These are phyloP conservation scores for Cicer judaicum DNA, from an alignment of 306 rosid genomes.

Conservation along the genomic window DNA sequence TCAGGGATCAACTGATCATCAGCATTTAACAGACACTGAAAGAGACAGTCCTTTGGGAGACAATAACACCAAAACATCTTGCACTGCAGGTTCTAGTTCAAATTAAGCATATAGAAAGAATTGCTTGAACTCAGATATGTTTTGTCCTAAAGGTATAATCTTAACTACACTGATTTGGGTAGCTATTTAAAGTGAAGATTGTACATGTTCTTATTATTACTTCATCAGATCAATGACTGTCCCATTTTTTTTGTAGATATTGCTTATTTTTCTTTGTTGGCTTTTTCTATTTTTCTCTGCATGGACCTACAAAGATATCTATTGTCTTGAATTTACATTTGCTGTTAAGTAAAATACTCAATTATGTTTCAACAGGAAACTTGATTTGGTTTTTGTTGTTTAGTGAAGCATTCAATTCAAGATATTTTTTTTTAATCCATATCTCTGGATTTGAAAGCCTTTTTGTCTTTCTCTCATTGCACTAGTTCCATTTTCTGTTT, in stretches of 20 bases:
- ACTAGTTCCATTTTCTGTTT: not conserved
- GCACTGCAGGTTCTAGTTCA: constrained; percentile 83
- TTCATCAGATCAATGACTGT: constrained; percentile 1
- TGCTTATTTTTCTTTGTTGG: constrained; percentile 8
- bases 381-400: constrained; percentile 32
- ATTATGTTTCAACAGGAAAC: constrained; percentile 22
- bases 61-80: constrained; percentile 51
- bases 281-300: constrained; percentile 10
- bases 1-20: constrained; percentile 53
- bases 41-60: constrained; percentile 54
- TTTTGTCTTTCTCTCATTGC: constrained; percentile 4
- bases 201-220: not conserved
- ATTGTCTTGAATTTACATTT: not conserved
- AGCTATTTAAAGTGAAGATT: constrained; percentile 9
- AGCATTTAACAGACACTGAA: constrained; percentile 51
- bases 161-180: constrained; percentile 23
- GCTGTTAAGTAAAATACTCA: constrained; percentile 4
- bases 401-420: constrained; percentile 5
- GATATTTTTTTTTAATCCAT: constrained; percentile 17
- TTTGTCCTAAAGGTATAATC: constrained; percentile 54
- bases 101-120: constrained; percentile 54
- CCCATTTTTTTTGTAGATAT: constrained; percentile 13
- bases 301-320: not conserved
- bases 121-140: constrained; percentile 49
- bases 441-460: constrained; percentile 1